Conservation (phyloP, 1,139 yeast genomes). For the Keqinozyma sinolaborantium region DNA sequence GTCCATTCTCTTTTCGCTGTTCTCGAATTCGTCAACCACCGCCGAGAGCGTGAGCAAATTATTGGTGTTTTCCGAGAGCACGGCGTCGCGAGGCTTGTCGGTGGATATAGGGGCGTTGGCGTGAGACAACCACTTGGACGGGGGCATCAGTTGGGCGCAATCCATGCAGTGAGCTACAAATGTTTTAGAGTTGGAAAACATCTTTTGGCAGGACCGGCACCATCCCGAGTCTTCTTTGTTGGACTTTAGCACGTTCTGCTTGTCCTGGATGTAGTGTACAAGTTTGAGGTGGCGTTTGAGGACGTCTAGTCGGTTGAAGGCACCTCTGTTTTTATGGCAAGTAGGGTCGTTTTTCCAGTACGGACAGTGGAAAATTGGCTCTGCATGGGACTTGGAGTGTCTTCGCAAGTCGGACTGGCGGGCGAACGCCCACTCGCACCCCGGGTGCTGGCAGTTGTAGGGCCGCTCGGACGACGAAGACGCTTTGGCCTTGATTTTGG, state of each 20-base stretch:
- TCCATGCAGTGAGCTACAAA: slow-evolving; percentile 66
- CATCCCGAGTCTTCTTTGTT: slow-evolving; percentile 52
- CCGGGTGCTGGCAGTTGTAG: slow-evolving; percentile 48
- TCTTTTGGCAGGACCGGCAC: slow-evolving; percentile 59
- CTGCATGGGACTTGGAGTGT: slow-evolving; percentile 60
- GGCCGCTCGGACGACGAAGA: slow-evolving; percentile 10
- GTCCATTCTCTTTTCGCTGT: slow-evolving; percentile 2
- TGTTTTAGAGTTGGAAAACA: slow-evolving; percentile 52
- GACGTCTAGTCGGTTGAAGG: slow-evolving; percentile 68
- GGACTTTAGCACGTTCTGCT: slow-evolving; percentile 19
- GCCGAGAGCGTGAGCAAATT: slow-evolving; percentile 13
- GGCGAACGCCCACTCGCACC: slow-evolving; percentile 67
- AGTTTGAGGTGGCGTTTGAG: slow-evolving; percentile 64
- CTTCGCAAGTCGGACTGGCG: slow-evolving; percentile 65
- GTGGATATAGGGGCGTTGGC: not conserved
- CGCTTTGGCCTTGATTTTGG: slow-evolving; percentile 6
- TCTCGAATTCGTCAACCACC: slow-evolving; percentile 11
- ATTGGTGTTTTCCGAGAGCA: slow-evolving; percentile 11
- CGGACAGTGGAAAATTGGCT: slow-evolving; percentile 68
- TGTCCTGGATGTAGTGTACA: slow-evolving; percentile 60
- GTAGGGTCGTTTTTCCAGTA: slow-evolving; percentile 64
- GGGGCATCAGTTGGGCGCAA: slow-evolving; percentile 46
- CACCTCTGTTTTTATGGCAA: slow-evolving; percentile 71
- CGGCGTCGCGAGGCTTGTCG: slow-evolving; percentile 4
- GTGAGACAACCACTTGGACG: slow-evolving; percentile 22